Base-by-base conservation (phyloP, 495 filamentous ascomycete genomes). In the Baudoinia panamericana region DNA sequence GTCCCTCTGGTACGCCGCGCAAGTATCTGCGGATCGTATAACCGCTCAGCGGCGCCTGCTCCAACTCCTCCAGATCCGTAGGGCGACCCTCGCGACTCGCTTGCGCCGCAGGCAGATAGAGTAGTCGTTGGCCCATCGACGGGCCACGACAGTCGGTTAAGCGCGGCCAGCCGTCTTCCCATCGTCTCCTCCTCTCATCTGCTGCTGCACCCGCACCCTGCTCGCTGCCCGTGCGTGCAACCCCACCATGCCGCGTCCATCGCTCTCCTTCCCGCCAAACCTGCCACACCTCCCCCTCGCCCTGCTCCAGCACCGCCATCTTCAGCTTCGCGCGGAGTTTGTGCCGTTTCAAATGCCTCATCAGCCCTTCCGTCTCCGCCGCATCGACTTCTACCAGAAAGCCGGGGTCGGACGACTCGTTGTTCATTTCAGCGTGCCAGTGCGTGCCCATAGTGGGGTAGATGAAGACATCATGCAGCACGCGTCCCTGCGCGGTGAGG, bases 401-500 rank as follows among this genome's bases (percentile, higher is more conserved):
- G 13, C 62, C 64, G 8, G 63, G 65, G n/a, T 73, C 69, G 5
- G n/a, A n/a, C n/a, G n/a, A n/a, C 31, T 34, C 36, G 19, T 24
- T 7, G 11, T 26, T 26, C 3, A 29, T 22, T 19, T 63, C 57
- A 4, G 45, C 18, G 24, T 56, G 48, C 31, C 21, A 39, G 22
- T 15, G 17, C 21, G 45, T 51, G 19, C 46, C 37, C 8, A 46
- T 12, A 11, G 50, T 43, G 9, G 76, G 76, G 65, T 90, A 94
- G 21, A 97, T 66, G 63, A 94, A 93, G 19, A 83, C 81, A 58
- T 97, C 90, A 60, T 86, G 73, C 19, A 95, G 64, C 8, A 95
- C 66, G 28, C 84, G 71, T 30, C 90, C 87, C 48, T 78, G 72
- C 15, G 84, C 84, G 49, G 77, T 93, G 10, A 97, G 71, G 54